Evolutionary conservation across 441 rosid genomes (phyloP), one percentile per base, ranked within the genome.

Genomic region (Codiaeum variegatum): DNA sequence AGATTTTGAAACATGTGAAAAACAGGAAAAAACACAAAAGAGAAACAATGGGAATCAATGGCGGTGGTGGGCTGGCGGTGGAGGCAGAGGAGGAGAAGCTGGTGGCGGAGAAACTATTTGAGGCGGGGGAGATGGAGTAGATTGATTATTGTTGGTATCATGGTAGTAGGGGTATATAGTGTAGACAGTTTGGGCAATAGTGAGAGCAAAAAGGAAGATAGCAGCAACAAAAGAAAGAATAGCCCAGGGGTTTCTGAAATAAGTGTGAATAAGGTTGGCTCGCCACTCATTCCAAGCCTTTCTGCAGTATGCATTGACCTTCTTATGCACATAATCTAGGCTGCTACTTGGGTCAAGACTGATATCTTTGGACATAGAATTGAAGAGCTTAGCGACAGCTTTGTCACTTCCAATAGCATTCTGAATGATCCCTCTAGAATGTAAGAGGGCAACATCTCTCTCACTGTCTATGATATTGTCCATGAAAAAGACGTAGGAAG

Each of bases 311-410:
- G 69, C 73, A 60, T 51, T 81, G 24, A 84, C 80, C 47, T 52
- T 71, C 68, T 67, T 73, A 19, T 64, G 76, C 56, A 84, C 74
- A 24, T 6, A 36, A 11, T 71, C 65, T 0, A 86, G 61, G 64
- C 68, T 72, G 70, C 77, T 75, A n/a, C 75, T 64, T 0, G 85
- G 81, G 16, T 84, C 86, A 0, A 79, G 38, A 0, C 76, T 77
- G 3, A 83, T 72, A 26, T 80, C 85, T 46, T 74, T 79, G 1
- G 82, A 73, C 16, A 86, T 70, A 1, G 83, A 77, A 66, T 81
- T 84, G 82, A 84, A 86, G n/a, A 84, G 71, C 21, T 75, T 78
- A 7, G 85, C 86, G 10, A 80, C 86, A 1, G 78, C 88, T 67
- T 81, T 71, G 73, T 81, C 84, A 38, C 84, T 81, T 31, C 84